Base-by-base conservation (phyloP, 2,329 filamentous ascomycete species). In the Alternaria burnsii region DNA sequence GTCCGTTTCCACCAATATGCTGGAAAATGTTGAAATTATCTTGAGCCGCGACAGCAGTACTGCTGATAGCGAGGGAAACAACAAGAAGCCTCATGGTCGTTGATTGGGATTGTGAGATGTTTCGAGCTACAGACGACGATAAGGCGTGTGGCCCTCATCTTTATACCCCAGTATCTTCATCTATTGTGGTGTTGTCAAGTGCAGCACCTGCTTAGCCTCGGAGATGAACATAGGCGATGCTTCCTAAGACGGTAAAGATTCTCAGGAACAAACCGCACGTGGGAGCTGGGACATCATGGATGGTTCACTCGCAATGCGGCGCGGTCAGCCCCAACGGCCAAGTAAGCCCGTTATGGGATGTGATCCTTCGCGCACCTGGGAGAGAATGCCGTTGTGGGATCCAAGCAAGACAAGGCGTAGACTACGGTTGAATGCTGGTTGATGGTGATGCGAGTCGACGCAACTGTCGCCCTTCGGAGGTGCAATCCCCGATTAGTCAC, bases 1-100 rank as follows among this genome's bases (percentile, higher is more conserved):
- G 78, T n/a, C 70, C 74, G 56, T 79, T 81, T 36, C 77, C 79
- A 53, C 78, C 78, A 8, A 81, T 65, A 48, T 78, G 75, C 34
- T 75, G 71, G 18, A 78, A 61, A 30, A 74, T 65, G 53, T 77
- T 69, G 65, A 76, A 78, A 36, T 71, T 63, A 5, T 72, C 64
- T 20, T 60, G 58, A 43, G 67, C 69, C 4, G 59, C 61, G 1
- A 61, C 67, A 30, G 36, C 44, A 12, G 58, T 47, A 48, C 53
- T 57, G 53, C 38, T 55, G 16, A 63, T 55, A 26, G 63, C 65
- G 3, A 66, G 44, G 6, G 61, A 64, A 34, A 66, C 54, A 40
- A 64, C 56, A 30, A 73, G 55, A 41, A 71, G 53, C 48, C 57
- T 69, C 71, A 75, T 75, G 24, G 16, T 48, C 14, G 47, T 44